Evolutionary conservation across 768 basidiomycete species (phyloP), one percentile per base, ranked within the genome.

Genomic region (Boletus subparvulus): DNA sequence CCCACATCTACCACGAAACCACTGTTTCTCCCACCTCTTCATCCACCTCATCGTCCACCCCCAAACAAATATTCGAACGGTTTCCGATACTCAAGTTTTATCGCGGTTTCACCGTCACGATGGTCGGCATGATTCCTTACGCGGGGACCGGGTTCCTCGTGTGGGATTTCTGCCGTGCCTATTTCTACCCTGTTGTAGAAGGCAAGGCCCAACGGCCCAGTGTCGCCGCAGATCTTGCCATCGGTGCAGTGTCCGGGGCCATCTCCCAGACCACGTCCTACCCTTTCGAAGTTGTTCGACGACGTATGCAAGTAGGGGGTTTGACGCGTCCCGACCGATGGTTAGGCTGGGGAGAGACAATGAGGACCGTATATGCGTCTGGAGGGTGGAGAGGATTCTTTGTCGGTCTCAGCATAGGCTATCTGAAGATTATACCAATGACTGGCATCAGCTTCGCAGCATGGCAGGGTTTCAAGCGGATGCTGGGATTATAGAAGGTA

Each of bases 281-380:
- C 71, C 96, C 96, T 5, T 93, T 98, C 68, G 96, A 98, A 68
- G 88, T 98, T 51, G 80, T 95, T 21, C 83, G 96, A 48, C 76
- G 96, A 60, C 80, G 92, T 52, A 96, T 97, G 93, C 95, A 98
- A 73, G 93, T 98, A 4, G 94, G 94, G 3, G 94, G 95, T 3
- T 79, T 92, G 40, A 86, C 86, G 19, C 78, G 78, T 40, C 90
- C 91, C 0, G 87, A 87, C 63, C 77, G 84, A 37, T 92, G 90
- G 83, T 68, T 95, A 26, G 79, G 84, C 3, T 92, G 89, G 68
- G 80, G 81, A 50, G 92, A 96, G 74, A 94, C 92, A 0, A 79
- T 85, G n/a, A 70, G 70, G 51, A 67, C 74, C 8, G 83, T 98
- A 26, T 95, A 86, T 79, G 66, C 68, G 7, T 70, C 78, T 58